These are phyloP conservation scores for Dictyostelium brefeldianum DNA, from an alignment of 78 protist species.

Conservation along the genomic window DNA sequence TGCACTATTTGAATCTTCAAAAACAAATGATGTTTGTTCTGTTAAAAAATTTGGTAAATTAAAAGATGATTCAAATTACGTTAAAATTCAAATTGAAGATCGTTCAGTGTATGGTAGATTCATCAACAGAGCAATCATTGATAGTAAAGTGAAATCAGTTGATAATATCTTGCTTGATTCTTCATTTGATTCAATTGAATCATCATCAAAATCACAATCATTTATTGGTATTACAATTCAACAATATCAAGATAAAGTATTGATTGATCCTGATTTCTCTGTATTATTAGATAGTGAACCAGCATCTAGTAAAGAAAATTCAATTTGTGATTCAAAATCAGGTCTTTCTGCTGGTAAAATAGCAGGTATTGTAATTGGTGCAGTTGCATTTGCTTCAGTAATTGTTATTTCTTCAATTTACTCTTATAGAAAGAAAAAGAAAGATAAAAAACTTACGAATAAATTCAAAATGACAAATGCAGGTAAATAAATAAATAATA, in stretches of 20 bases:
- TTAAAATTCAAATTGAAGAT: not conserved
- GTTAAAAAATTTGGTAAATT: not conserved
- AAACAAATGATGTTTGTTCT: slow-evolving; percentile 8
- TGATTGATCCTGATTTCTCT: not conserved
- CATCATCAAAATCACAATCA: not conserved
- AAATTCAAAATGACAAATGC: too few relatives aligned
- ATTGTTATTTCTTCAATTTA: not conserved
- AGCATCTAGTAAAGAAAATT: not conserved
- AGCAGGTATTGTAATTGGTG: not conserved
- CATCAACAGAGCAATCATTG: not conserved
- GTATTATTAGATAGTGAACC: not conserved
- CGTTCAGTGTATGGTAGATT: slow-evolving; percentile 14
- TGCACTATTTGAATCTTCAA: not conserved
- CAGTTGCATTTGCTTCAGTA: not conserved
- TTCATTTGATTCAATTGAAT: not conserved
- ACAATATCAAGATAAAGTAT: not conserved
- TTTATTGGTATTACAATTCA: not conserved
- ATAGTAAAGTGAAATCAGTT: not conserved
- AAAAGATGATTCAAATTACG: not conserved
- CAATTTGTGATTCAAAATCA: not conserved
- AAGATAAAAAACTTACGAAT: too few relatives aligned
- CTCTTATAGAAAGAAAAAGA: too few relatives aligned
- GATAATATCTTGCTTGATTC: not conserved
- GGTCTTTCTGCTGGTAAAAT: not conserved
- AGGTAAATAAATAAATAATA: too few relatives aligned